Conservation (phyloP, 176 grass and related monocot genomes). For the Saccharum officinarum region DNA sequence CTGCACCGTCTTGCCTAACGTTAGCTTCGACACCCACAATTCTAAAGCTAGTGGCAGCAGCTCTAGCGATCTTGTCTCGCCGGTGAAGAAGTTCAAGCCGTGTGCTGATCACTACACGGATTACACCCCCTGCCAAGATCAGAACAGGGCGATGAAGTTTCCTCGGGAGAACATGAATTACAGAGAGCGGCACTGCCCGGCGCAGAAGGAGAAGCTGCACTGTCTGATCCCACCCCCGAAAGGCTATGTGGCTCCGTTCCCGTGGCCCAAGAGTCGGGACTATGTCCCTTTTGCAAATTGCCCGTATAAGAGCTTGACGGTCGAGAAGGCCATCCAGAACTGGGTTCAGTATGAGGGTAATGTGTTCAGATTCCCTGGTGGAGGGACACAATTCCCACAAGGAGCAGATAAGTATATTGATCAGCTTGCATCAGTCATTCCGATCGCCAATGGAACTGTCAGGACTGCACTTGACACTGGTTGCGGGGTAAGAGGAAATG, state of each 20-base stretch:
- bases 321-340: conserved; percentile 95
- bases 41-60: conserved; percentile 17
- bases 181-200: conserved; percentile 86
- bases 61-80: conserved; percentile 28
- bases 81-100: conserved; percentile 66
- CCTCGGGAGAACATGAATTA: conserved; percentile 94
- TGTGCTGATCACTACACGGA: conserved; percentile 62
- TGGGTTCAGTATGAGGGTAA: conserved; percentile 94
- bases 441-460: conserved; percentile 83
- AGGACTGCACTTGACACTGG: conserved; percentile 95
- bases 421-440: conserved; percentile 80
- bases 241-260: conserved; percentile 85
- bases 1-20: conserved; percentile 75
- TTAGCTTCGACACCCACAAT: conserved; percentile 76
- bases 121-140: conserved; percentile 89
- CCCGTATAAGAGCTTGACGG: conserved; percentile 93
- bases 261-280: conserved; percentile 90
- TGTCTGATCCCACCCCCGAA: conserved; percentile 81
- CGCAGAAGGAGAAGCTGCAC: conserved; percentile 72
- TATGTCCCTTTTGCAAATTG: conserved; percentile 90
- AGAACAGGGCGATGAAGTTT: conserved; percentile 84
- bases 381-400: conserved; percentile 94
- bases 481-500: conserved; percentile 66
- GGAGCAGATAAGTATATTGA: conserved; percentile 95
- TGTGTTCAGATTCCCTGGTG: conserved; percentile 92